phyloP scores from a whole-genome alignment of 2,329 filamentous ascomycete species.

The Mycogone perniciosa region DNA sequence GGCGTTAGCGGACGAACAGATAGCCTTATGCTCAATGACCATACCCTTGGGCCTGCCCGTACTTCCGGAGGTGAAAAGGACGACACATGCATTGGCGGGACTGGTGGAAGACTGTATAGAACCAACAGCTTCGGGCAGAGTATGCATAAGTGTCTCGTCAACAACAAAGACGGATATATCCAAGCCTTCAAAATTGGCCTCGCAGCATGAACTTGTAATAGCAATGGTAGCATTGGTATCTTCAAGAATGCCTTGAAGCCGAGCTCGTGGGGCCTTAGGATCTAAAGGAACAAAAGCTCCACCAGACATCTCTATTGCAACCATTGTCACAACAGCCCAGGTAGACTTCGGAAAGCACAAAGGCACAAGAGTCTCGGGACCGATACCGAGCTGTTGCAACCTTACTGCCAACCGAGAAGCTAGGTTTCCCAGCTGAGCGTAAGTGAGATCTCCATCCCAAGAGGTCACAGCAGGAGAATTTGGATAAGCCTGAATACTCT shows the following conservation, averaged over 20 bases:
- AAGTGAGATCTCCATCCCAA: constrained; percentile 7
- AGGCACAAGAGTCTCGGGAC: constrained; percentile 9
- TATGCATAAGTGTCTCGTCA: background rate
- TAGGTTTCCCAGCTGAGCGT: background rate
- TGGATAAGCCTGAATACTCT: background rate
- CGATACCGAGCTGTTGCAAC: constrained; percentile 3
- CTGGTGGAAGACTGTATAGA: background rate
- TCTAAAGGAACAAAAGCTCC: constrained; percentile 15
- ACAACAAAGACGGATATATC: background rate
- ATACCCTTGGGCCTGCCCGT: constrained; percentile 2
- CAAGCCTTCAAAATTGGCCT: background rate
- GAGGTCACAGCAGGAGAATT: constrained; percentile 2
- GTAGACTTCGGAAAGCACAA: constrained; percentile 14
- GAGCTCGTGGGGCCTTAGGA: constrained; percentile 4
- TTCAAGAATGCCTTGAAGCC: constrained; percentile 1
- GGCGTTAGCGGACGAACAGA: constrained; percentile 6
- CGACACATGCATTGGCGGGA: background rate
- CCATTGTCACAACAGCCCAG: constrained; percentile 14
- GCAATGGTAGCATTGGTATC: constrained; percentile 1
- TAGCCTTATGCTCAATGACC: constrained; percentile 1
- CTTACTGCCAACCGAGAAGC: constrained; percentile 1
- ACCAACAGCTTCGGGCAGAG: background rate
- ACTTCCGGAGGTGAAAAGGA: constrained; percentile 9
- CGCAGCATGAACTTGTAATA: background rate
- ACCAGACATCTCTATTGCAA: constrained; percentile 14